Conservation (phyloP, 2,329 filamentous ascomycete genomes). For the Fusarium nodosum region DNA sequence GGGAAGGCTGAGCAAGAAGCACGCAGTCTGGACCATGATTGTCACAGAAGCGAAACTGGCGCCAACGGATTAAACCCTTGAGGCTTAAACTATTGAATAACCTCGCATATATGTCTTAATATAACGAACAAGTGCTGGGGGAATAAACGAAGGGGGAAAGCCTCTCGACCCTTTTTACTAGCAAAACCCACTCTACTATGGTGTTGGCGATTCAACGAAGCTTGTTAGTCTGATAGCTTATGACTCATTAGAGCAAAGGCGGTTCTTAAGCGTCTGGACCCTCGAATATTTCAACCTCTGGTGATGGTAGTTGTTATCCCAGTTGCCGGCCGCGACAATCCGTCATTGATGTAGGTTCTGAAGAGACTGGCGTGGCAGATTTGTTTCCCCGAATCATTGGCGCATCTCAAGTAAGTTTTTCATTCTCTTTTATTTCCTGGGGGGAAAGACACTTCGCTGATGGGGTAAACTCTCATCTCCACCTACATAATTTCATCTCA, state of each 20-base stretch:
- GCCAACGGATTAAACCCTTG: neutral
- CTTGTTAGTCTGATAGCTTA: slow-evolving; percentile 2
- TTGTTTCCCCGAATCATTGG: neutral
- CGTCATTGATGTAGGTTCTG: neutral
- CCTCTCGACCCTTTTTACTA: neutral
- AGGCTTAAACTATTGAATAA: slow-evolving; percentile 9
- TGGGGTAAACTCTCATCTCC: slow-evolving; percentile 19
- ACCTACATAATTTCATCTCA: neutral
- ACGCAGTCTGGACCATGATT: slow-evolving; percentile 1
- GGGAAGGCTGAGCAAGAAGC: neutral
- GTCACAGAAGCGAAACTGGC: slow-evolving; percentile 1
- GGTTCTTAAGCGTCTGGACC: slow-evolving; percentile 1
- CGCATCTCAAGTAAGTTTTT: slow-evolving; percentile 19
- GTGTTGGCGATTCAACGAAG: slow-evolving; percentile 12
- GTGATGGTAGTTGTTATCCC: neutral
- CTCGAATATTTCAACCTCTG: neutral
- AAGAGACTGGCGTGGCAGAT: neutral
- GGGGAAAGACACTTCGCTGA: slow-evolving; percentile 1
- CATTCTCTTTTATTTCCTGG: neutral
- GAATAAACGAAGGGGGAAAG: neutral
- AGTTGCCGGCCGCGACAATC: neutral
- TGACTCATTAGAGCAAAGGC: slow-evolving; percentile 9
- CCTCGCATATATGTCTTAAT: neutral
- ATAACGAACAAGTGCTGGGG: neutral
- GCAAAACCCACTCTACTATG: neutral